Evolutionary conservation across 108 stramenopile species (phyloP).

Genomic region (Ochromonas danica): DNA sequence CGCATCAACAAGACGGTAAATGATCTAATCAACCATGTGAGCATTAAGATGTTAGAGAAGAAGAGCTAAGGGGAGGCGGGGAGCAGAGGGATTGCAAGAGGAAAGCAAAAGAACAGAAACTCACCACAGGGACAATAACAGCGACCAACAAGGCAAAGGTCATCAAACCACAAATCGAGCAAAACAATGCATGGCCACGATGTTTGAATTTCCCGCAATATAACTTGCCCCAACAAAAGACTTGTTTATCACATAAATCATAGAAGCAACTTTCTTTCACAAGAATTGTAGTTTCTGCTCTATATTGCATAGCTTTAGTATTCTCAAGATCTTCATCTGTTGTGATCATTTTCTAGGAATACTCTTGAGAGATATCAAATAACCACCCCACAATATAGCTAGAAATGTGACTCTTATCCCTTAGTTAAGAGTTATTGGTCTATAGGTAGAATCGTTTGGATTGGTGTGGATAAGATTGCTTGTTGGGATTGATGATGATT

Average conservation of each 20-base stretch:
- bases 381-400: too few species aligned
- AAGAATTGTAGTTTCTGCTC: too few species aligned
- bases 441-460: too few species aligned
- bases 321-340: too few species aligned
- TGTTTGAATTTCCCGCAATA: not conserved
- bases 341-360: too few species aligned
- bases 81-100: not conserved
- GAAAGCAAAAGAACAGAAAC: not conserved
- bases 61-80: not conserved
- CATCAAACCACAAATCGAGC: not conserved
- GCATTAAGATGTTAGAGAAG: not conserved
- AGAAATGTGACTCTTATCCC: too few species aligned
- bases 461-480: too few species aligned
- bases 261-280: too few species aligned
- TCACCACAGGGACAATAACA: slow-evolving; percentile 19
- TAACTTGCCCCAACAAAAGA: not conserved
- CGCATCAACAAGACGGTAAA: slow-evolving; percentile 12
- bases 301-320: too few species aligned
- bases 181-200: not conserved
- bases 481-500: too few species aligned
- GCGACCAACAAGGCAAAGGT: slow-evolving; percentile 8
- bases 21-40: not conserved
- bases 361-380: too few species aligned
- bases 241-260: not conserved
- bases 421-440: too few species aligned